These are phyloP conservation scores for Acidiella bohemica DNA, from an alignment of 495 filamentous ascomycete species.

Conservation along the genomic window DNA sequence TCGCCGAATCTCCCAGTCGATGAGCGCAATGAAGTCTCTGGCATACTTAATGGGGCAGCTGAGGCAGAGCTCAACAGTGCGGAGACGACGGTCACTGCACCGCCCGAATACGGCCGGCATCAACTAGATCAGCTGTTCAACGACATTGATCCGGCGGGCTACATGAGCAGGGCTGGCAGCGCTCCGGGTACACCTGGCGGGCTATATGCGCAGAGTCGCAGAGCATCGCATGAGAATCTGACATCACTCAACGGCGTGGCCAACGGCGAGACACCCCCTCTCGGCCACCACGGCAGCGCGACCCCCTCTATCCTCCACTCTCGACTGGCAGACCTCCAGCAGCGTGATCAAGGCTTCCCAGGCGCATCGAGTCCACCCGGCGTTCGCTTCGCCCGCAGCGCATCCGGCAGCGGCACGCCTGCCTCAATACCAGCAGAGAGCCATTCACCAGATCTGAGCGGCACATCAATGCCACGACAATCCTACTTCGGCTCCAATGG, in stretches of 20 bases:
- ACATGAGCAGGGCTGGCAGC: slow-evolving; percentile 65
- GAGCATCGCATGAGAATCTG: slow-evolving; percentile 68
- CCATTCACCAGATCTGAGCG: not conserved
- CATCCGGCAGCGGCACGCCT: slow-evolving; percentile 13
- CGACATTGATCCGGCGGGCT: slow-evolving; percentile 60
- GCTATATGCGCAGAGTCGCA: slow-evolving; percentile 57
- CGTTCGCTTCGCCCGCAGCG: slow-evolving; percentile 8
- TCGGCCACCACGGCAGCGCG: slow-evolving; percentile 18
- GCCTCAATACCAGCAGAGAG: not conserved
- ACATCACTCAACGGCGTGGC: slow-evolving; percentile 46
- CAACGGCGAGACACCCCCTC: not conserved
- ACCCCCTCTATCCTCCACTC: slow-evolving; percentile 24
- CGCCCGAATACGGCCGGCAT: slow-evolving; percentile 80
- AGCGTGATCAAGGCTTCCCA: slow-evolving; percentile 7
- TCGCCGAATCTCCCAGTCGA: slow-evolving; percentile 79
- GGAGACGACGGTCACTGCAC: slow-evolving; percentile 41
- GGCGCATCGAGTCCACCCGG: not conserved
- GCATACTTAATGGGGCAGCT: slow-evolving; percentile 31
- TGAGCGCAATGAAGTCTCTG: slow-evolving; percentile 58
- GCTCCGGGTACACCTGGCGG: slow-evolving; percentile 53
- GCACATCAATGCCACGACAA: not conserved
- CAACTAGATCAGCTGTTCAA: slow-evolving; percentile 78
- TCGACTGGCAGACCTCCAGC: slow-evolving; percentile 25
- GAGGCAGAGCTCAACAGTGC: slow-evolving; percentile 28
- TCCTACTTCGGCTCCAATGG: slow-evolving; percentile 15